phyloP scores from a whole-genome alignment of 2,329 filamentous ascomycete genomes.

The Xylaria sp. region DNA sequence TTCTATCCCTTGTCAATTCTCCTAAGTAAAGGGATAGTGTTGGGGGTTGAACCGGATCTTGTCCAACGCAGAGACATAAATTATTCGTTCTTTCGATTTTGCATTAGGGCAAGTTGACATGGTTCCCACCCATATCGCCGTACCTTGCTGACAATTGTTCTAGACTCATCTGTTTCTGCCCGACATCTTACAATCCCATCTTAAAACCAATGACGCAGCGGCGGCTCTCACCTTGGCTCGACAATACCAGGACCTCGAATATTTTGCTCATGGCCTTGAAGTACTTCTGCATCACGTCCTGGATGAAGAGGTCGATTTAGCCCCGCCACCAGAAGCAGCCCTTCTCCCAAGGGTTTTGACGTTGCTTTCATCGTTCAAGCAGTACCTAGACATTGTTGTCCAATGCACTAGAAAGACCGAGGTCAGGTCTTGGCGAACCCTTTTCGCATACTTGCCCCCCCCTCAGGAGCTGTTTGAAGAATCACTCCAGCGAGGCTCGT shows the following conservation, averaged over 20 bases:
- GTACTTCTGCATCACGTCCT: slow-evolving; percentile 91
- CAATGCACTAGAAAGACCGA: slow-evolving; percentile 98
- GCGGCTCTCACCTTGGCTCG: slow-evolving; percentile 84
- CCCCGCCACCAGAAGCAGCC: slow-evolving; percentile 69
- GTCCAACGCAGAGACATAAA: slow-evolving; percentile 91
- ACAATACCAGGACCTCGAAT: slow-evolving; percentile 86
- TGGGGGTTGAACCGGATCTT: slow-evolving; percentile 91
- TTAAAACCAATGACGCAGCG: slow-evolving; percentile 78
- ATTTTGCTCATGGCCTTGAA: slow-evolving; percentile 93
- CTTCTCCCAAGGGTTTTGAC: slow-evolving; percentile 72
- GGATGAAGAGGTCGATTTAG: slow-evolving; percentile 88
- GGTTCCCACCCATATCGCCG: neutral
- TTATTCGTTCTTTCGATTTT: slow-evolving; percentile 90
- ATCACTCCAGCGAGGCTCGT: slow-evolving; percentile 80
- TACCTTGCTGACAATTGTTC: slow-evolving; percentile 28
- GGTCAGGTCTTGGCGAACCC: slow-evolving; percentile 90
- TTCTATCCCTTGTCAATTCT: slow-evolving; percentile 93
- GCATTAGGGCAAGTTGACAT: slow-evolving; percentile 76
- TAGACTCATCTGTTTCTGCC: slow-evolving; percentile 94
- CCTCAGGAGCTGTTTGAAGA: slow-evolving; percentile 94
- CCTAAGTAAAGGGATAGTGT: slow-evolving; percentile 86
- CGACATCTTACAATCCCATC: slow-evolving; percentile 82
- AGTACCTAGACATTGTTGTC: slow-evolving; percentile 94
- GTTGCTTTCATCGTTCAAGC: slow-evolving; percentile 76
- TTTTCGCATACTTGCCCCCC: slow-evolving; percentile 91